Evolutionary conservation across 2,329 filamentous ascomycete genomes (phyloP).

Genomic region (Aspergillus quadrilineatus): DNA sequence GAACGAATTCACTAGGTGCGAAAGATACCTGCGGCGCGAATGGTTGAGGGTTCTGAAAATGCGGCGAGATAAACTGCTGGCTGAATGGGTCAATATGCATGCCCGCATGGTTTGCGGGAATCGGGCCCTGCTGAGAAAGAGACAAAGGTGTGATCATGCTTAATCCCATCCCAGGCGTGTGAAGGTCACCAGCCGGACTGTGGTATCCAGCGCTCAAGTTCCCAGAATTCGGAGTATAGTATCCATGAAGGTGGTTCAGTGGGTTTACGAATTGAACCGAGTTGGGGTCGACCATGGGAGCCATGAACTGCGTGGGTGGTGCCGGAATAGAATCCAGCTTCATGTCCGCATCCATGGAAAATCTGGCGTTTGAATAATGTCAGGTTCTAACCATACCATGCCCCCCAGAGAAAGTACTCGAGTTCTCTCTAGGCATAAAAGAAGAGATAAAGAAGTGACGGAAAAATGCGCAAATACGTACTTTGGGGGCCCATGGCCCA

Average conservation of each 20-base stretch:
- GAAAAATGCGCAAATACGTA: slow-evolving; percentile 12
- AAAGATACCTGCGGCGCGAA: slow-evolving; percentile 66
- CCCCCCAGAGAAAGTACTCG: not conserved
- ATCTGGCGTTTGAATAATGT: slow-evolving; percentile 33
- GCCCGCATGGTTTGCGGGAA: slow-evolving; percentile 55
- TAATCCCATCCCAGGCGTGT: slow-evolving; percentile 74
- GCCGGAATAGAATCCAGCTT: slow-evolving; percentile 68
- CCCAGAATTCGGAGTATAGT: slow-evolving; percentile 85
- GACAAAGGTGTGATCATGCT: slow-evolving; percentile 79
- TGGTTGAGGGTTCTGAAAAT: slow-evolving; percentile 67
- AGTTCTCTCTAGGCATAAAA: not conserved
- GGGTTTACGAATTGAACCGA: slow-evolving; percentile 78
- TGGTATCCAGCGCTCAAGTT: slow-evolving; percentile 76
- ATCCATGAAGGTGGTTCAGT: slow-evolving; percentile 74
- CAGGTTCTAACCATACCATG: slow-evolving; percentile 8
- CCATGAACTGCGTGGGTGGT: slow-evolving; percentile 76
- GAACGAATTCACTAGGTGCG: slow-evolving; percentile 76
- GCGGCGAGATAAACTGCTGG: slow-evolving; percentile 53
- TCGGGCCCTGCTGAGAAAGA: slow-evolving; percentile 67
- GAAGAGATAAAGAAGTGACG: not conserved
- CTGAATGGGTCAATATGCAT: slow-evolving; percentile 70
- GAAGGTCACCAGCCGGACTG: slow-evolving; percentile 78
- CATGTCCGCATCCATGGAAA: slow-evolving; percentile 46
- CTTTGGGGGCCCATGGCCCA: slow-evolving; percentile 26
- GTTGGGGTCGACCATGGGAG: slow-evolving; percentile 82